A percentile compares a stretch with the other conserved stretches of the same genome.
Conservation (phyloP, 2,329 filamentous ascomycete genomes). For the Pyrenophora graminea region DNA sequence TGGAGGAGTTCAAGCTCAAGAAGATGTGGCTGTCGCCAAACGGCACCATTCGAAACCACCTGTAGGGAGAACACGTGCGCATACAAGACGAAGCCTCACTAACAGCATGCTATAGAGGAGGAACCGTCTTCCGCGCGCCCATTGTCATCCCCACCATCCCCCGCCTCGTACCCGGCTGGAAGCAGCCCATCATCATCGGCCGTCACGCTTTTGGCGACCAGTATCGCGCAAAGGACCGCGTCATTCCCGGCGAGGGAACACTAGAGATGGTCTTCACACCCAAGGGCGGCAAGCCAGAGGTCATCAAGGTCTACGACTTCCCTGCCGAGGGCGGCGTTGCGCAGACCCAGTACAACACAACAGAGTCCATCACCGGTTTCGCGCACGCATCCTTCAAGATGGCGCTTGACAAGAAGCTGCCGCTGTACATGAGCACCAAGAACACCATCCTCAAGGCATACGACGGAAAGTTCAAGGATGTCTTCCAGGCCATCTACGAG, state of each 20-base stretch:
- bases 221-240: conserved; percentile 93
- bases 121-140: conserved; percentile 98
- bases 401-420: conserved; percentile 80
- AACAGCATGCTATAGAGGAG: conserved; percentile 59
- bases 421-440: conserved; percentile 99
- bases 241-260: conserved; percentile 81
- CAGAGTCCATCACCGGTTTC: conserved; percentile 92
- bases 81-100: conserved; percentile 9
- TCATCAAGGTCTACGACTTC: conserved; percentile 90
- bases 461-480: conserved; percentile 98
- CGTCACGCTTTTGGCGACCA: conserved; percentile 98
- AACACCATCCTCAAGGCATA: conserved; percentile 99
- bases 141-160: conserved; percentile 95
- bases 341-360: conserved; percentile 97
- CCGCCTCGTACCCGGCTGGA: conserved; percentile 93
- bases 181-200: conserved; percentile 98
- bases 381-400: conserved; percentile 97
- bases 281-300: conserved; percentile 75
- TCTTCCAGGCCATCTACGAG: conserved; percentile 97
- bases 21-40: conserved; percentile 99
- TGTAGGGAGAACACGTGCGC: conserved; percentile 47
- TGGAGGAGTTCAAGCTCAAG: conserved; percentile 98
- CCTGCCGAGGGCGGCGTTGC: conserved; percentile 83
- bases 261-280: conserved; percentile 96
- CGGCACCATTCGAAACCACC: conserved; percentile 74